phyloP scores from a whole-genome alignment of 2,329 filamentous ascomycete genomes.

The Tetracladium maxilliforme region DNA sequence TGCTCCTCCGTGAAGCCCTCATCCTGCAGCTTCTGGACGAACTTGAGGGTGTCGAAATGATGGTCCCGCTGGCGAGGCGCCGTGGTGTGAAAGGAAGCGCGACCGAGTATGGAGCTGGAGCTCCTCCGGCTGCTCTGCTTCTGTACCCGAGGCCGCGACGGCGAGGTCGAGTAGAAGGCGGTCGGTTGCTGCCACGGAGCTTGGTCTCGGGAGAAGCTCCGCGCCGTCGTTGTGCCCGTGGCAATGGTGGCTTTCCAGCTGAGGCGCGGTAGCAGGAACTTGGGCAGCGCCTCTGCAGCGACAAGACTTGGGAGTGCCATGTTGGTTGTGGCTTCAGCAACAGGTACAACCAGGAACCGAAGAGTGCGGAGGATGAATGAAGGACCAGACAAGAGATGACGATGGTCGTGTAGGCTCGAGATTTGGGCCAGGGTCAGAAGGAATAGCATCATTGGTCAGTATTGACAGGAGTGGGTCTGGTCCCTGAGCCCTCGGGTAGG shows the following conservation, averaged over 20 bases:
- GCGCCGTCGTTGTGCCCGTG: slow-evolving; percentile 1
- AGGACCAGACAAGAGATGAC: too few relatives aligned
- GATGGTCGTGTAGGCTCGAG: too few relatives aligned
- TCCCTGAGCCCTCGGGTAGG: too few relatives aligned
- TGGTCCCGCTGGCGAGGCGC: slow-evolving; percentile 54
- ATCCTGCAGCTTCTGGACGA: slow-evolving; percentile 75
- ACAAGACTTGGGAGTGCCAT: slow-evolving; percentile 5
- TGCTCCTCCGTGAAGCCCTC: slow-evolving; percentile 96
- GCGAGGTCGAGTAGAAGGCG: too few relatives aligned
- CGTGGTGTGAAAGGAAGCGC: slow-evolving; percentile 53
- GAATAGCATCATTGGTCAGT: too few relatives aligned
- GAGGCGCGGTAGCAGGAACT: slow-evolving; percentile 15
- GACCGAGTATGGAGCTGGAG: neutral
- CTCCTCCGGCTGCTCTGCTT: neutral
- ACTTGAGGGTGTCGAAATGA: slow-evolving; percentile 96
- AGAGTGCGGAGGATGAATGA: too few relatives aligned
- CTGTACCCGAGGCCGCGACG: slow-evolving; percentile 3
- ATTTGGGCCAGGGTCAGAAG: too few relatives aligned
- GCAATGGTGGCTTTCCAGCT: slow-evolving; percentile 13
- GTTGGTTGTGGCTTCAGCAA: slow-evolving; percentile 1
- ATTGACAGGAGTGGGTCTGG: too few relatives aligned
- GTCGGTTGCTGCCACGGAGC: neutral
- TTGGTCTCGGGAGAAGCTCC: slow-evolving; percentile 1
- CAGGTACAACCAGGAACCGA: too few relatives aligned
- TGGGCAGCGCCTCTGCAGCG: slow-evolving; percentile 9